Percentiles rank a stretch among this genome's conserved stretches.
Conservation (phyloP, 441 rosid species). For the Jatropha multifida region DNA sequence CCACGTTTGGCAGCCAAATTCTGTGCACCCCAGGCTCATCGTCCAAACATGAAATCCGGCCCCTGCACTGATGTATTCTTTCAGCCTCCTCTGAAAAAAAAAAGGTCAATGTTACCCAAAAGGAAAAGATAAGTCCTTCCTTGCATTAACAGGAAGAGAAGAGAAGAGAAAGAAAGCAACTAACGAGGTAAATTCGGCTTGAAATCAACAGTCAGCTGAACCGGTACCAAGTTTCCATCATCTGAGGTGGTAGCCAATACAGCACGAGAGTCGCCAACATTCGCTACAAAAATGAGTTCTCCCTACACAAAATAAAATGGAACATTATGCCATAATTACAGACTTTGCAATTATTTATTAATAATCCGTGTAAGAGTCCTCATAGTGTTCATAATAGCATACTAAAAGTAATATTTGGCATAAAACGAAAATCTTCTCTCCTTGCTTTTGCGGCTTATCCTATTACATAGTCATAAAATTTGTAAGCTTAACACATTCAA, state of each 20-base stretch:
- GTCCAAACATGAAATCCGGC: conserved; percentile 64
- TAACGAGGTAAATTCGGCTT: conserved; percentile 85
- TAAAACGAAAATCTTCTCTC: background rate
- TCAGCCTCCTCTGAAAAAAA: conserved; percentile 72
- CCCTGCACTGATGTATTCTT: conserved; percentile 63
- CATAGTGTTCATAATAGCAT: background rate
- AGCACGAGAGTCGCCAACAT: conserved; percentile 94
- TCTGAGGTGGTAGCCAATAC: conserved; percentile 78
- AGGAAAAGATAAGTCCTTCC: background rate
- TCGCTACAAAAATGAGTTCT: conserved; percentile 61
- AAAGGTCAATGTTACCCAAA: background rate
- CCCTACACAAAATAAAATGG: conserved; percentile 44
- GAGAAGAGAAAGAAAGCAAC: conserved; percentile 26
- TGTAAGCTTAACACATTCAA: background rate
- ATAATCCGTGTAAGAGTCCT: background rate
- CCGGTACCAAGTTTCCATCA: conserved; percentile 64
- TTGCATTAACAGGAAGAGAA: background rate
- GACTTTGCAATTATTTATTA: background rate
- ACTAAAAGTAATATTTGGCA: background rate
- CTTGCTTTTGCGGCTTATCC: background rate
- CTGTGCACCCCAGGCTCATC: conserved; percentile 96
- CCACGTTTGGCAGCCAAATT: conserved; percentile 77
- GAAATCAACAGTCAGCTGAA: conserved; percentile 87
- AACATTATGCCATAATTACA: background rate
- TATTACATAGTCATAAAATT: background rate